Percentiles rank a stretch among this genome's conserved stretches.
Evolutionary conservation across 495 filamentous ascomycete genomes (phyloP).

Genomic region (Neurospora africana): DNA sequence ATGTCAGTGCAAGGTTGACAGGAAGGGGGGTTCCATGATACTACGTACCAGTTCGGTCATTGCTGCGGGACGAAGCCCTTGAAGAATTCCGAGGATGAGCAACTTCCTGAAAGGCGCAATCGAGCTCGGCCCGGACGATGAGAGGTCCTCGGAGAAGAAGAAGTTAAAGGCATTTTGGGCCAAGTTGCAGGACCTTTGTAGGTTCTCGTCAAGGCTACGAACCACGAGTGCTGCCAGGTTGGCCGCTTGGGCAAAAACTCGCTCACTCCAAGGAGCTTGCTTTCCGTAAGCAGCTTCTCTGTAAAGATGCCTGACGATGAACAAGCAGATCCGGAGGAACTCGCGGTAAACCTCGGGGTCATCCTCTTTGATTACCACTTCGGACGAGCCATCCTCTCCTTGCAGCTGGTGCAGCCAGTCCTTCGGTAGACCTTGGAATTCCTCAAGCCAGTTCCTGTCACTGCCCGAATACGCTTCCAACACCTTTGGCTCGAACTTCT

Average conservation of each 20-base stretch:
- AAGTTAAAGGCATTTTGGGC: constrained; percentile 24
- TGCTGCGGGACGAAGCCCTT: constrained; percentile 31
- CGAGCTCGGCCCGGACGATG: neutral
- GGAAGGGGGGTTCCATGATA: neutral
- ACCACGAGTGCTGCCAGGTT: constrained; percentile 23
- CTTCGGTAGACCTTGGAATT: constrained; percentile 10
- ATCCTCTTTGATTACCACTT: constrained; percentile 4
- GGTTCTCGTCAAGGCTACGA: constrained; percentile 13
- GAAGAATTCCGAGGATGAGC: constrained; percentile 32
- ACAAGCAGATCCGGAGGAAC: constrained; percentile 17
- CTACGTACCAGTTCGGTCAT: constrained; percentile 28
- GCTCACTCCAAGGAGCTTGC: constrained; percentile 13
- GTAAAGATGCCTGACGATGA: constrained; percentile 15
- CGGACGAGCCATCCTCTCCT: neutral
- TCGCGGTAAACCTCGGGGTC: constrained; percentile 16
- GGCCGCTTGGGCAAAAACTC: constrained; percentile 14
- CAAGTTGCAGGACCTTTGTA: constrained; percentile 17
- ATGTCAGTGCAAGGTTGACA: constrained; percentile 4
- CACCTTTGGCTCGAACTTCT: constrained; percentile 6
- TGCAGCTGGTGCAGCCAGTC: constrained; percentile 12
- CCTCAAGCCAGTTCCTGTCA: constrained; percentile 15
- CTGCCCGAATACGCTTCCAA: constrained; percentile 3
- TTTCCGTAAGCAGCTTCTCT: constrained; percentile 4
- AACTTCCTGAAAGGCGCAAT: constrained; percentile 2
- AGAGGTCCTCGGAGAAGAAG: constrained; percentile 10